phyloP scores from a whole-genome alignment of 2,329 filamentous ascomycete genomes.

The Camillea tinctor region DNA sequence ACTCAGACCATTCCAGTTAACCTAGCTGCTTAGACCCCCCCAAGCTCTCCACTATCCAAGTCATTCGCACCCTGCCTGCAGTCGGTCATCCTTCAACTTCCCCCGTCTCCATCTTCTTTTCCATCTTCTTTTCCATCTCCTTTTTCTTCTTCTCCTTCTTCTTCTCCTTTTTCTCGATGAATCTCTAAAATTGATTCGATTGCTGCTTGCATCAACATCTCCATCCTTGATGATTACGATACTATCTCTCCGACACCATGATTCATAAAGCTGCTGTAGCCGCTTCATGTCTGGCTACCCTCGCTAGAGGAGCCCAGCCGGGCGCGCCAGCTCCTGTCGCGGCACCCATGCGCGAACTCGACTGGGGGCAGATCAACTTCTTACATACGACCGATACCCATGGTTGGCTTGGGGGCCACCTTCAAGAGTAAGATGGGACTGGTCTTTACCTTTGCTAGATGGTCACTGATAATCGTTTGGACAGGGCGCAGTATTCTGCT shows the following conservation, averaged over 20 bases:
- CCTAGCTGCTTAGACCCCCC: too few relatives aligned
- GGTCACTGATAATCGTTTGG: slow-evolving; percentile 5
- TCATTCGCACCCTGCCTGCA: not conserved
- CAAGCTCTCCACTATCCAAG: not conserved
- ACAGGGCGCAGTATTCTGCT: slow-evolving; percentile 81
- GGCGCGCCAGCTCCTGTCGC: slow-evolving; percentile 73
- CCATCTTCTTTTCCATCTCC: not conserved
- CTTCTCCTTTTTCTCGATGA: not conserved
- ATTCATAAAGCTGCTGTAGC: slow-evolving; percentile 33
- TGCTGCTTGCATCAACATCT: slow-evolving; percentile 1
- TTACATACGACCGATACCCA: slow-evolving; percentile 96
- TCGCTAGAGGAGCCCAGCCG: slow-evolving; percentile 64
- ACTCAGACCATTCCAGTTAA: not conserved
- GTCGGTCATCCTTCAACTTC: not conserved
- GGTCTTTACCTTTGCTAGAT: not conserved
- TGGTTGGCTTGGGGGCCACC: slow-evolving; percentile 91
- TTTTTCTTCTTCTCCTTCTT: not conserved
- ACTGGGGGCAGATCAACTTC: slow-evolving; percentile 95
- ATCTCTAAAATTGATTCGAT: not conserved
- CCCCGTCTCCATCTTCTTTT: not conserved
- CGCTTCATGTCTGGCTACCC: slow-evolving; percentile 38
- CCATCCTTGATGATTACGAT: not conserved
- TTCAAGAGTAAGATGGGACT: slow-evolving; percentile 71
- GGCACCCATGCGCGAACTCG: slow-evolving; percentile 78
- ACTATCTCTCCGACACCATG: slow-evolving; percentile 24